Evolutionary conservation across 352 stramenopile species (phyloP), one percentile per base, ranked within the genome.

Genomic region (Thalassiosira mediterranea): DNA sequence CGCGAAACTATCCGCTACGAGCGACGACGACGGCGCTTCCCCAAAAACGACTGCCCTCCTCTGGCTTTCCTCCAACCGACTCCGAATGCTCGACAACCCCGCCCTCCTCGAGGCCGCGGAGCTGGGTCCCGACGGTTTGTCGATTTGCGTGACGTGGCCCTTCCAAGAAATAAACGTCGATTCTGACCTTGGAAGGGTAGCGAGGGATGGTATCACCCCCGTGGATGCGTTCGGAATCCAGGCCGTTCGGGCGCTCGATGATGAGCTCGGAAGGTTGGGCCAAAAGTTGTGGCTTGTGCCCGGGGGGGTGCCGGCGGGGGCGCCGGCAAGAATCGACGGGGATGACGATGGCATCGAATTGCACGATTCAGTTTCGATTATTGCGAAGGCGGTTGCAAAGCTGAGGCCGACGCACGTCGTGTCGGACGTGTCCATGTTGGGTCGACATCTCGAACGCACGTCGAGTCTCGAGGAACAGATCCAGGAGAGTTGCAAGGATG

Each of bases 51-150:
- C 65, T 46, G 44, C 65, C 31, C 21, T 75, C 21, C 4, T 75
- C 25, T 62, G 46, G 44, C 34, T 75, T 11, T 65, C 66, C 40
- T 31, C 54, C 21, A 75, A 59, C 25, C 54, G 54, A 25, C 52
- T 79, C 21, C 38, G 70, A 28, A 15, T 79, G 34, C 52, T 17
- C 51, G 70, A 79, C 23, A 79, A 79, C 48, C 15, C 38, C 0
- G 59, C 59, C 32, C 19, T 79, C 4, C 32, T 26, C 11, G 47
- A 47, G 31, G 70, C 70, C 31, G 61, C 37, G 3, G 53, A 79
- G 38, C 54, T 79, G 23, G 70, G 70, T 25, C 54, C 51, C 11
- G 70, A 62, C 61, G 70, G 70, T 2, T 56, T 79, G 13, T 29
- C 61, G 25, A 74, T 74, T 23, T 75, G 54, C 34, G 1, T 75